Percentiles rank a stretch among this genome's conserved stretches.
phyloP scores from a whole-genome alignment of 805 yeast species.

The Ogataea degrootiae region DNA sequence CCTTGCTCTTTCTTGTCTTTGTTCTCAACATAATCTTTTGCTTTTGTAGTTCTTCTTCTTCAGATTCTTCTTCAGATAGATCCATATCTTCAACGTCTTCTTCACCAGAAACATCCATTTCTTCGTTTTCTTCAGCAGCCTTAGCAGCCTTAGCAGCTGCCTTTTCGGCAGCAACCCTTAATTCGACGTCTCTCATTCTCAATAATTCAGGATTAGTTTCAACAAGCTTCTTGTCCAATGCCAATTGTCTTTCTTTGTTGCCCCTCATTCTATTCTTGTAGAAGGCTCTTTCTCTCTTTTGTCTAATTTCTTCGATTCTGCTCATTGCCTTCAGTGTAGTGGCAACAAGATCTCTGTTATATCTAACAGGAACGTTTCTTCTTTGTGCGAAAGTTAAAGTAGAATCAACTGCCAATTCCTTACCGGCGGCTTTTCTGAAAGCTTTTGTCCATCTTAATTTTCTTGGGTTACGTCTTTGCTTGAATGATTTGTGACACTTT shows the following conservation, averaged over 20 bases:
- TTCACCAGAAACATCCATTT: constrained; percentile 40
- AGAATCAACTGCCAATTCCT: constrained; percentile 95
- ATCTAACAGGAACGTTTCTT: constrained; percentile 96
- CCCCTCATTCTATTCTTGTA: constrained; percentile 99
- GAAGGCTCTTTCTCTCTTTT: constrained; percentile 96
- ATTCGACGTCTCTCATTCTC: constrained; percentile 89
- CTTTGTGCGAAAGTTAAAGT: constrained; percentile 95
- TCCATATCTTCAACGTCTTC: constrained; percentile 43
- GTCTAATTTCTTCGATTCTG: constrained; percentile 93
- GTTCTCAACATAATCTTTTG: constrained; percentile 60
- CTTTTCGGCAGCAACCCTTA: constrained; percentile 70
- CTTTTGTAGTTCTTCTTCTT: constrained; percentile 39
- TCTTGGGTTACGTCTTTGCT: constrained; percentile 97
- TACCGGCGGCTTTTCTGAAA: constrained; percentile 98
- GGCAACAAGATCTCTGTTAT: constrained; percentile 92
- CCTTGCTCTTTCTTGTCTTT: constrained; percentile 44
- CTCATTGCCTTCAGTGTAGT: constrained; percentile 94
- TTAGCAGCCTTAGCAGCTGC: constrained; percentile 49
- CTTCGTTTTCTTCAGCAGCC: constrained; percentile 38
- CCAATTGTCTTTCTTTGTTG: constrained; percentile 81
- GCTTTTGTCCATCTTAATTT: constrained; percentile 98
- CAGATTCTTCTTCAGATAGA: constrained; percentile 29
- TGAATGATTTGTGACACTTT: constrained; percentile 95
- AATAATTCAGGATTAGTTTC: constrained; percentile 85
- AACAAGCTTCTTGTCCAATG: constrained; percentile 82